These are phyloP conservation scores for Ilex aquifolium DNA, from an alignment of 257 asterid species.

Conservation along the genomic window DNA sequence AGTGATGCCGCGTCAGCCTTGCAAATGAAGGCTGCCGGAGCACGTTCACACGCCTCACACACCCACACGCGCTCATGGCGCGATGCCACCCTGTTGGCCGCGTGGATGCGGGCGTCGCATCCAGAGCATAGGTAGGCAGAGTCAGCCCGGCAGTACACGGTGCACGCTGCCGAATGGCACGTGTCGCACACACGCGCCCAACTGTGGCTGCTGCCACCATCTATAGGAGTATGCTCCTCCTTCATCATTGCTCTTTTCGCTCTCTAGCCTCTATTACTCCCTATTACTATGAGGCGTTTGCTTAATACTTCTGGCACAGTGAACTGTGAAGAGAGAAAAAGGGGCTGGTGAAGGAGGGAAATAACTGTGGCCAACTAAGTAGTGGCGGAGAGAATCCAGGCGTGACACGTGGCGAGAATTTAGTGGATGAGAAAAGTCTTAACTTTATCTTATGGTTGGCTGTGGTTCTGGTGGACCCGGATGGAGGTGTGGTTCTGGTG, in stretches of 20 bases:
- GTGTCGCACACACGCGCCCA: constrained; percentile 53
- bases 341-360: background rate
- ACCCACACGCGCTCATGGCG: constrained; percentile 51
- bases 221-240: constrained; percentile 17
- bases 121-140: constrained; percentile 46
- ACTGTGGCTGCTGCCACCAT: constrained; percentile 7
- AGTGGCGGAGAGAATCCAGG: constrained; percentile 21
- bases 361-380: constrained; percentile 5
- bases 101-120: constrained; percentile 54
- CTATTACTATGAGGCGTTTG: background rate
- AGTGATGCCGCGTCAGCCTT: constrained; percentile 83
- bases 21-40: constrained; percentile 67
- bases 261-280: background rate
- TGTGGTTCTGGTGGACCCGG: constrained; percentile 13
- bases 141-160: constrained; percentile 58
- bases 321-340: background rate
- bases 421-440: constrained; percentile 39
- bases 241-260: constrained; percentile 17
- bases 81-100: constrained; percentile 23
- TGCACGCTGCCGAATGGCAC: constrained; percentile 42
- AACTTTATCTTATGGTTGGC: constrained; percentile 44
- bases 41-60: constrained; percentile 56
- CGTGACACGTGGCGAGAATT: constrained; percentile 44
- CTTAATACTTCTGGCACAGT: background rate
- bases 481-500: constrained; percentile 7